Evolutionary conservation across 441 rosid genomes (phyloP).

Genomic region (Brassica hybrid): DNA sequence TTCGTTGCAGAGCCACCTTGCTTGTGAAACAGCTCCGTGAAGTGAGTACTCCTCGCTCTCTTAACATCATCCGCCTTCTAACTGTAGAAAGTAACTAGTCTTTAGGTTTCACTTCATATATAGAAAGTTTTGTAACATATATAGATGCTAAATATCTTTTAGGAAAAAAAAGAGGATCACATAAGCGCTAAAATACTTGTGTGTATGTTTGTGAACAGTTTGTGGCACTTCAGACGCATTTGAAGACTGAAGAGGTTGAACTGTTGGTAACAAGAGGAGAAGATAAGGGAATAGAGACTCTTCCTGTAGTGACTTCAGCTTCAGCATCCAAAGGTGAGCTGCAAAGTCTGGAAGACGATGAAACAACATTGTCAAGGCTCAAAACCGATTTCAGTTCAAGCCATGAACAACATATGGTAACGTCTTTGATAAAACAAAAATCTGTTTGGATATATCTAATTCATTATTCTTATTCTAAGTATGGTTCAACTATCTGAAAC

Average conservation of each 20-base stretch:
- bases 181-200: conserved; percentile 12
- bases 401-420: conserved; percentile 51
- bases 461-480: background rate
- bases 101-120: background rate
- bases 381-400: conserved; percentile 41
- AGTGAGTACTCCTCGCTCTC: conserved; percentile 46
- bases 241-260: conserved; percentile 63
- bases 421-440: conserved; percentile 9
- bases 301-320: conserved; percentile 37
- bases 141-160: background rate
- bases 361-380: conserved; percentile 52
- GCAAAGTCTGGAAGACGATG: conserved; percentile 55
- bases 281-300: conserved; percentile 19
- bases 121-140: conserved; percentile 10
- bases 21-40: conserved; percentile 62
- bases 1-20: conserved; percentile 54
- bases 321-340: conserved; percentile 42
- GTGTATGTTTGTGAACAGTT: conserved; percentile 42
- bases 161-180: background rate
- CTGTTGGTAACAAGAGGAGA: conserved; percentile 46
- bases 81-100: conserved; percentile 3
- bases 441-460: background rate
- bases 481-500: conserved; percentile 14
- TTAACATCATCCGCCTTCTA: conserved; percentile 5
- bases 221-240: conserved; percentile 53